Evolutionary conservation across 805 yeast species (phyloP).

Genomic region (Clavispora santaluciae): DNA sequence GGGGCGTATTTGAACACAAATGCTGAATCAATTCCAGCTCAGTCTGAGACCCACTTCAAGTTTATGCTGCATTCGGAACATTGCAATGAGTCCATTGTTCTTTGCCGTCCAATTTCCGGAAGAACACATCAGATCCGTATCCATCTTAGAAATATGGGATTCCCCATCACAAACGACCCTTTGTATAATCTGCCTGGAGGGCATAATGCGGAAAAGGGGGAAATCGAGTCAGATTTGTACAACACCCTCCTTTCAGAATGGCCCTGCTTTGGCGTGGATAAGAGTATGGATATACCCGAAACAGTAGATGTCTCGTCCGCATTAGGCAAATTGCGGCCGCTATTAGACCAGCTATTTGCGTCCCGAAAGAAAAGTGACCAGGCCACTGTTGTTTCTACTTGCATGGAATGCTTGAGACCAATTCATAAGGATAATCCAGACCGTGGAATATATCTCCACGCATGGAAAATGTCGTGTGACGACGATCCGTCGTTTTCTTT

Average conservation of each 20-base stretch:
- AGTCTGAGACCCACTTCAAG: slow-evolving; percentile 32
- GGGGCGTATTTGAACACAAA: slow-evolving; percentile 27
- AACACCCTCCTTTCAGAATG: slow-evolving; percentile 1
- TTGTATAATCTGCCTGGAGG: slow-evolving; percentile 7
- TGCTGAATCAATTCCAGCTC: slow-evolving; percentile 19
- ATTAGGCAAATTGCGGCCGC: background rate
- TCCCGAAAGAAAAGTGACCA: background rate
- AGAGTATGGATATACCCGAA: background rate
- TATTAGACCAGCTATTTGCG: background rate
- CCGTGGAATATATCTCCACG: slow-evolving; percentile 44
- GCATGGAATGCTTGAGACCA: slow-evolving; percentile 14
- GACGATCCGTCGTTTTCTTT: slow-evolving; percentile 27
- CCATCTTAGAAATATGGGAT: slow-evolving; percentile 44
- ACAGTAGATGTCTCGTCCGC: background rate
- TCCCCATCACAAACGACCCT: slow-evolving; percentile 15
- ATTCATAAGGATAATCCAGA: slow-evolving; percentile 12
- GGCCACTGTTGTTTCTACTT: background rate
- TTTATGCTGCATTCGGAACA: slow-evolving; percentile 23
- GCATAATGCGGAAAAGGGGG: slow-evolving; percentile 3
- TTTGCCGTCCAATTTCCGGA: slow-evolving; percentile 49
- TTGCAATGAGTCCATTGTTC: slow-evolving; percentile 38
- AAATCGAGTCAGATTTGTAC: slow-evolving; percentile 7
- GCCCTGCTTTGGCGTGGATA: slow-evolving; percentile 2
- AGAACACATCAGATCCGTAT: slow-evolving; percentile 55
- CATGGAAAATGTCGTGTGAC: slow-evolving; percentile 24